phyloP scores from a whole-genome alignment of 2,329 filamentous ascomycete genomes.

The Penicillium sp. region DNA sequence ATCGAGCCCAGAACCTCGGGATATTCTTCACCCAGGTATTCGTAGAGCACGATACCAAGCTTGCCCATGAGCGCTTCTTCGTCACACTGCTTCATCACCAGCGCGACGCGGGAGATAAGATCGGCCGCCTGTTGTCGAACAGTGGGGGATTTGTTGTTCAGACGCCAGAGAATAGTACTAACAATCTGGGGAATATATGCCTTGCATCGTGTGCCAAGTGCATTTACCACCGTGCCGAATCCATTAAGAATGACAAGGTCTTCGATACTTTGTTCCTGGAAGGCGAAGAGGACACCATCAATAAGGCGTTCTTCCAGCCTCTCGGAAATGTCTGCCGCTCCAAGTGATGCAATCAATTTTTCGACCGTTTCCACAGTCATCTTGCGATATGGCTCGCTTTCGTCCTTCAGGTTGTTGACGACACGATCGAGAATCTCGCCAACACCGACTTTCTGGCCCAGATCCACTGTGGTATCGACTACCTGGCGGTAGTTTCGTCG shows the following conservation, averaged over 20 bases:
- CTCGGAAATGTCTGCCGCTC: slow-evolving; percentile 90
- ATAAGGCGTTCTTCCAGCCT: slow-evolving; percentile 90
- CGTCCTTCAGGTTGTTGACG: slow-evolving; percentile 94
- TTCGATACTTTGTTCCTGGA: slow-evolving; percentile 97
- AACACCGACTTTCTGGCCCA: slow-evolving; percentile 96
- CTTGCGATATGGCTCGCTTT: slow-evolving; percentile 96
- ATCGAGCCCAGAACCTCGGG: slow-evolving; percentile 97
- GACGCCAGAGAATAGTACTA: slow-evolving; percentile 89
- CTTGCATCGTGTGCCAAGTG: slow-evolving; percentile 89
- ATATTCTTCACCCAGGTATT: slow-evolving; percentile 98
- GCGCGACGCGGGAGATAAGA: slow-evolving; percentile 91
- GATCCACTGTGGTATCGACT: slow-evolving; percentile 94
- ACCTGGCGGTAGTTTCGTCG: slow-evolving; percentile 98
- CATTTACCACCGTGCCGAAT: slow-evolving; percentile 96
- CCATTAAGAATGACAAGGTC: slow-evolving; percentile 96
- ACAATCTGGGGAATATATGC: slow-evolving; percentile 96
- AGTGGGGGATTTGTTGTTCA: slow-evolving; percentile 97
- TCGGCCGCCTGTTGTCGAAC: slow-evolving; percentile 97
- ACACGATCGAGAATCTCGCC: slow-evolving; percentile 92
- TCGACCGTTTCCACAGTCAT: slow-evolving; percentile 99
- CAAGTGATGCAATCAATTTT: slow-evolving; percentile 89
- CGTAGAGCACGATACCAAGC: slow-evolving; percentile 90
- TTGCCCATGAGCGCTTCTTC: slow-evolving; percentile 96
- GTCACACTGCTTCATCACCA: slow-evolving; percentile 98
- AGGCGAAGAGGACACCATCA: slow-evolving; percentile 91